A percentile compares a stretch with the other conserved stretches of the same genome.
phyloP scores from a whole-genome alignment of 805 yeast species.

The Myxozyma kluyveri region DNA sequence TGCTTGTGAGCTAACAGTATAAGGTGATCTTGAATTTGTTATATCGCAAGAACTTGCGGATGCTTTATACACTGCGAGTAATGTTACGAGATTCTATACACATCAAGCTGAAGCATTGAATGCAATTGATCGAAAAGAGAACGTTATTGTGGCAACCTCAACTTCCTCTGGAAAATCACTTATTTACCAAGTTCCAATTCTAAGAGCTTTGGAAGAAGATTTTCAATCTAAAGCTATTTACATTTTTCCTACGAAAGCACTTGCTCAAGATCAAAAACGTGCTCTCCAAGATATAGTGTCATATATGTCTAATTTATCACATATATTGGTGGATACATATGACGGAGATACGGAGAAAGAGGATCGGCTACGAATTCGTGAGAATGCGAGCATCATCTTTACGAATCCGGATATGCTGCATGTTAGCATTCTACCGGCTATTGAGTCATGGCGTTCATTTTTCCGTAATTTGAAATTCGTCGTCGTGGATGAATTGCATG shows the following conservation, averaged over 20 bases:
- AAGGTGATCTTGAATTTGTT: constrained; percentile 42
- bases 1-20: neutral
- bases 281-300: constrained; percentile 61
- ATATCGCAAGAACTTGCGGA: constrained; percentile 52
- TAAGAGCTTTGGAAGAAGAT: constrained; percentile 47
- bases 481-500: constrained; percentile 77
- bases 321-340: constrained; percentile 62
- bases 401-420: constrained; percentile 96
- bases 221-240: constrained; percentile 67
- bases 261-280: constrained; percentile 94
- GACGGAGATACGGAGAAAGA: constrained; percentile 87
- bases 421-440: constrained; percentile 71
- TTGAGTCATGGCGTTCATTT: constrained; percentile 64
- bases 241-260: constrained; percentile 93
- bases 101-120: constrained; percentile 83
- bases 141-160: constrained; percentile 87
- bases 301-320: constrained; percentile 46
- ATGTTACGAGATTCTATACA: constrained; percentile 56
- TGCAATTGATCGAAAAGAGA: constrained; percentile 49
- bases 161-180: constrained; percentile 96
- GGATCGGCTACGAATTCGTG: constrained; percentile 53
- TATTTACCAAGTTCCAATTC: constrained; percentile 84
- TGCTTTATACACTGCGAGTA: constrained; percentile 51
- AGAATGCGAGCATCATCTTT: constrained; percentile 72
- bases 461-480: constrained; percentile 63